Evolutionary conservation across 176 grass and related monocot species (phyloP), one percentile per base, ranked within the genome.

Genomic region (Aegilops bicornis): DNA sequence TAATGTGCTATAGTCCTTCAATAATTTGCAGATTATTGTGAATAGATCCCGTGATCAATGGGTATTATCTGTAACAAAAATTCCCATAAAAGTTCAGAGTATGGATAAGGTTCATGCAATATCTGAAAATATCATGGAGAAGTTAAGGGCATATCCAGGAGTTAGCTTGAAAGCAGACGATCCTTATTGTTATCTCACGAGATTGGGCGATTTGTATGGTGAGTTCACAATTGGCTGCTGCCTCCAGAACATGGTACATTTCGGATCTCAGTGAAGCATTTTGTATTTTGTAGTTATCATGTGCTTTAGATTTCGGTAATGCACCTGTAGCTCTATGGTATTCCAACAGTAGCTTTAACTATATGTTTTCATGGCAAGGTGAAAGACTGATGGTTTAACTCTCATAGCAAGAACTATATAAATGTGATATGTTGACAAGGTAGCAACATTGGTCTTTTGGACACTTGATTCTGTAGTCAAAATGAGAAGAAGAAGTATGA

Each of bases 221-320:
- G 90, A 97, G 79, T 76, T 97, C 63, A 89, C 90, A 5, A 32
- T 94, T 77, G 90, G 88, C 43, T 94, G 83, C 83, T 91, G 87
- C 76, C 88, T 94, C 66, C 90, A 79, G 85, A 79, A 73, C 77
- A 97, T 90, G 88, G 92, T 97, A 77, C 69, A 85, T 78, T 54
- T 68, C 0, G 43, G 43, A 47, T 47, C 43, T 47, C 3, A 12
- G 43, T 13, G 12, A 47, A 12, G 43, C 43, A 47, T 47, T 14
- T 47, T 47, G 43, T 47, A 15, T 69, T 43, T 79, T 20, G 52
- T 67, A 48, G 43, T 67, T 76, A 76, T 83, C 19, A 35, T 76
- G 19, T 85, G 63, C 64, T 30, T 24, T 39, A 40, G 35, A 42
- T 79, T 52, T 25, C 4, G 13, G 25, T 79, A 33, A 25, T 17